Base-by-base conservation (phyloP, 2,329 filamentous ascomycete species). In the Hirsutella thompsonii region DNA sequence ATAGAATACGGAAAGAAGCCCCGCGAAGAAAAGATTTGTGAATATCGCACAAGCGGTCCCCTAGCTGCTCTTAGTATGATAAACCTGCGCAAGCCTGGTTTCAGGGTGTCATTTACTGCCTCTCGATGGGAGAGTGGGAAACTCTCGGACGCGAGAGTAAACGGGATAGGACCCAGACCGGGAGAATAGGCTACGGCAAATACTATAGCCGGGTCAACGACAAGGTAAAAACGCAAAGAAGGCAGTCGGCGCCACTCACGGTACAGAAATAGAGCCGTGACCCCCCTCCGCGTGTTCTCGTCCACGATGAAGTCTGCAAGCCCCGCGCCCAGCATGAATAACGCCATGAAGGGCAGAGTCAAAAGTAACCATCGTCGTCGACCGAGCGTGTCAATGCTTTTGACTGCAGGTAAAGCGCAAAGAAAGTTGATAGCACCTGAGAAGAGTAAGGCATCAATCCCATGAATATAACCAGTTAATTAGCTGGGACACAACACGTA, bases 111-210 rank as follows among this genome's bases (percentile, higher is more conserved):
- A 41, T 52, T 37, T 50, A 55, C 56, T 6, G 67, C 60, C 50
- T 72, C 69, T 44, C 68, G 59, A 44, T 72, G 64, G 4, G 64
- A 66, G 1, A 70, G 50, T 0, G 68, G 68, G 43, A 71, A 72
- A 38, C 64, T 66, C 47, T 72, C 69, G 3, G 67, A 67, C 11
- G 68, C 68, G 16, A 71, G 56, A 2, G 66, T 71, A 37, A 70
- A 71, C 0, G 68, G 65, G 10, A 70, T 69, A 0, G 68, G 68
- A 0, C 67, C 68, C 44, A 59, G 36, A 9, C 52, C 53, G 6
- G 66, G 66, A 1, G 63, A 64, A 46, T 68, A 69, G 1, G 56
- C 58, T 0, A 62, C 59, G 1, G 63, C 56, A 39, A 68, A 67
- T 3, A 67, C 55, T 58, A 11, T 18, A 5, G 2, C 3, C 9